A percentile compares a stretch with the other conserved stretches of the same genome.
phyloP scores from a whole-genome alignment of 306 rosid genomes.

The Ziziphus jujuba region DNA sequence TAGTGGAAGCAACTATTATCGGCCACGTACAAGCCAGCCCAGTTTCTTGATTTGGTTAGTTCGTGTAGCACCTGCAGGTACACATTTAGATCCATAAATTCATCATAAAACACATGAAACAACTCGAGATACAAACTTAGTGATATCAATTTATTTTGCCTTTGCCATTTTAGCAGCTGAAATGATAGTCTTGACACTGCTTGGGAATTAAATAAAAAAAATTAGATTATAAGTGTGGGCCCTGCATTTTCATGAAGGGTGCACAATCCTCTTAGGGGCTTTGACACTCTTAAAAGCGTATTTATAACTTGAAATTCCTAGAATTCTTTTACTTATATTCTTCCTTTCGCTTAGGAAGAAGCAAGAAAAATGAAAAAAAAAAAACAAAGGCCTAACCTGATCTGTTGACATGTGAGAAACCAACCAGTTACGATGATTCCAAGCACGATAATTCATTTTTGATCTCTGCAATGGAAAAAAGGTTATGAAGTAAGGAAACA shows the following conservation, averaged over 20 bases:
- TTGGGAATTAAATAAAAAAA: slow-evolving; percentile 4
- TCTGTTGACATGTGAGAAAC: slow-evolving; percentile 64
- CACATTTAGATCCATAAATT: slow-evolving; percentile 22
- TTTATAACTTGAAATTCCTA: neutral
- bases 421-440: slow-evolving; percentile 91
- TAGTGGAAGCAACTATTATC: slow-evolving; percentile 84
- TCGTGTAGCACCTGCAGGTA: slow-evolving; percentile 57
- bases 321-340: slow-evolving; percentile 3
- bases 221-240: neutral
- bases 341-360: neutral
- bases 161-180: neutral
- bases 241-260: neutral
- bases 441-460: slow-evolving; percentile 96
- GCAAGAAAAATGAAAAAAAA: neutral
- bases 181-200: neutral
- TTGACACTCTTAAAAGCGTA: neutral
- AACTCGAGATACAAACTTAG: neutral
- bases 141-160: neutral
- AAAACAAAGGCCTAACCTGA: slow-evolving; percentile 47
- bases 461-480: slow-evolving; percentile 55
- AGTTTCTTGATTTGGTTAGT: slow-evolving; percentile 59
- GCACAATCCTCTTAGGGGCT: slow-evolving; percentile 10
- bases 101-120: slow-evolving; percentile 10
- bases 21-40: slow-evolving; percentile 84
- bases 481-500: slow-evolving; percentile 12